phyloP scores from a whole-genome alignment of 2,329 filamentous ascomycete genomes.

The Calonectria hawksworthii region DNA sequence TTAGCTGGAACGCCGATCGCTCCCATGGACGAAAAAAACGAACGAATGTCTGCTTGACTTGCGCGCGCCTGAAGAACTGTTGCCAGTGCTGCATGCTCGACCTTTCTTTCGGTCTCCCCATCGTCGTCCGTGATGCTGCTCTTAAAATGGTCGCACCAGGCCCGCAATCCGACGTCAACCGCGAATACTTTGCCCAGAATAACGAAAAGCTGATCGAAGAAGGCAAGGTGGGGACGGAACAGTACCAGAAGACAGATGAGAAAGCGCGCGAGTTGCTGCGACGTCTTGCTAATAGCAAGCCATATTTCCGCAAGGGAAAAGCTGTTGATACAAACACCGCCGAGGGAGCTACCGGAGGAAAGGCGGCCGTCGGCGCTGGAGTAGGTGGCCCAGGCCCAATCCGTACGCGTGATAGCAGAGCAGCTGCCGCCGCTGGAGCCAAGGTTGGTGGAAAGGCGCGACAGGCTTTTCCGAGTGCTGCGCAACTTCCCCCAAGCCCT shows the following conservation, averaged over 20 bases:
- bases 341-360: slow-evolving; percentile 58
- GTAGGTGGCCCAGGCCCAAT: slow-evolving; percentile 80
- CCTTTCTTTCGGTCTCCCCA: slow-evolving; percentile 93
- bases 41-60: slow-evolving; percentile 96
- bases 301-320: slow-evolving; percentile 92
- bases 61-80: slow-evolving; percentile 97
- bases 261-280: slow-evolving; percentile 92
- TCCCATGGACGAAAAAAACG: slow-evolving; percentile 89
- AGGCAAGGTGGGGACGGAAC: slow-evolving; percentile 85
- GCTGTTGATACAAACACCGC: slow-evolving; percentile 71
- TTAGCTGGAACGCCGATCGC: slow-evolving; percentile 93
- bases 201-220: slow-evolving; percentile 97
- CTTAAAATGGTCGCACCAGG: slow-evolving; percentile 98
- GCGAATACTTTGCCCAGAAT: slow-evolving; percentile 98
- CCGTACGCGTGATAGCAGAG: slow-evolving; percentile 77
- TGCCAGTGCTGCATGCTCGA: slow-evolving; percentile 99
- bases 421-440: slow-evolving; percentile 64
- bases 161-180: slow-evolving; percentile 91
- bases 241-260: slow-evolving; percentile 97
- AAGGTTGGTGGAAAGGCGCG: slow-evolving; percentile 60
- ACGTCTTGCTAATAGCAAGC: slow-evolving; percentile 90
- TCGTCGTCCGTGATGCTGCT: slow-evolving; percentile 94
- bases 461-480: slow-evolving; percentile 76
- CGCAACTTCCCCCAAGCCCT: slow-evolving; percentile 83
- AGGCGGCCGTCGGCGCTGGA: slow-evolving; percentile 67